Evolutionary conservation across 176 grass and related monocot species (phyloP).

Genomic region (Paspalum notatum): DNA sequence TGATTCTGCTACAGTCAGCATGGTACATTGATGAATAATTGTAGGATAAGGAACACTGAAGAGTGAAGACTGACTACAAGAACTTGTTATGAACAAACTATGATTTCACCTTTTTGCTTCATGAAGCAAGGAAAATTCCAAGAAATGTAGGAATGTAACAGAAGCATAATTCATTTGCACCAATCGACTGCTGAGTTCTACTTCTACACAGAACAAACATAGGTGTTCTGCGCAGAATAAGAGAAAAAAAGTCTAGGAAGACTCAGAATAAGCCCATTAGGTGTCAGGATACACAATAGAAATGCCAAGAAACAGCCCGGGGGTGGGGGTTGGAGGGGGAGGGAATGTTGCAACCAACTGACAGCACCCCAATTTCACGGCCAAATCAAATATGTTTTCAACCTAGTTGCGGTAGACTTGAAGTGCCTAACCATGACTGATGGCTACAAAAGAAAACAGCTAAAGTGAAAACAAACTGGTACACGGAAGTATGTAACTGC

Average conservation of each 20-base stretch:
- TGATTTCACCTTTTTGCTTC: not conserved
- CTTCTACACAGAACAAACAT: conserved; percentile 2
- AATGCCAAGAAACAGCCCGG: no score
- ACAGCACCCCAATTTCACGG: not conserved
- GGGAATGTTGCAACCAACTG: not conserved
- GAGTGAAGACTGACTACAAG: not conserved
- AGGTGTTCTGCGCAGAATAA: no score
- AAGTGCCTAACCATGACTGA: not conserved
- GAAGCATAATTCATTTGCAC: not conserved
- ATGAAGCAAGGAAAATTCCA: not conserved
- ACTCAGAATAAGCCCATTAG: no score
- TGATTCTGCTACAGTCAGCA: not conserved
- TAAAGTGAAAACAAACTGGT: not conserved
- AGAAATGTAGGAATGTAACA: not conserved
- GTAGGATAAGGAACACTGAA: not conserved
- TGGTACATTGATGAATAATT: not conserved
- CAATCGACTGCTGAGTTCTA: not conserved
- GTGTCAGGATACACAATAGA: no score
- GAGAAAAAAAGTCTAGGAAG: no score
- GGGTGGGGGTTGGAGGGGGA: no score
- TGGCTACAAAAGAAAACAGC: not conserved
- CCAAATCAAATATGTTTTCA: not conserved
- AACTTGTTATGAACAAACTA: not conserved
- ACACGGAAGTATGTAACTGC: not conserved
- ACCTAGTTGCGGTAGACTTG: not conserved